phyloP scores from a whole-genome alignment of 495 filamentous ascomycete species.

The Bacidia rubella region DNA sequence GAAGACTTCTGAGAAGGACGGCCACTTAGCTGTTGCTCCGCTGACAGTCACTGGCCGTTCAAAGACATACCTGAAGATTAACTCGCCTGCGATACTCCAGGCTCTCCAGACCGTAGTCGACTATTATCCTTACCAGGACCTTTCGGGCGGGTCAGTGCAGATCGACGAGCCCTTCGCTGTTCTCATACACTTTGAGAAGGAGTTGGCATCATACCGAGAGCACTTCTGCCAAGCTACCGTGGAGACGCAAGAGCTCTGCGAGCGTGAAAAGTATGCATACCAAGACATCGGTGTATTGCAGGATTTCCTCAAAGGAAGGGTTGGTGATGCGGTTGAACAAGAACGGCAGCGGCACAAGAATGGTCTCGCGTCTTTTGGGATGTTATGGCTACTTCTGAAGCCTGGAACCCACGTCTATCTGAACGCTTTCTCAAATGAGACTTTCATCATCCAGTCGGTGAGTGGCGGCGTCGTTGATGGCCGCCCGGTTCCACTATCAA shows the following conservation, averaged over 20 bases:
- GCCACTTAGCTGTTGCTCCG: neutral
- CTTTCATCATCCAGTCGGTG: constrained; percentile 5
- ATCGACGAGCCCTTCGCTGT: constrained; percentile 17
- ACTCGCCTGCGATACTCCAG: neutral
- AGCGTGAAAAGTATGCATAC: constrained; percentile 12
- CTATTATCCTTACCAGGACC: constrained; percentile 15
- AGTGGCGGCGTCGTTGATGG: neutral
- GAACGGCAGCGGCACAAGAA: constrained; percentile 17
- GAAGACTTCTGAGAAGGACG: neutral
- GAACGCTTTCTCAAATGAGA: constrained; percentile 2
- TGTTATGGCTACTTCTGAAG: constrained; percentile 19
- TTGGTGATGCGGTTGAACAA: constrained; percentile 11
- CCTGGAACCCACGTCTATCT: constrained; percentile 16
- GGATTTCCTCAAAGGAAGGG: constrained; percentile 7
- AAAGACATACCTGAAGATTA: constrained; percentile 3
- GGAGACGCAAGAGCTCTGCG: constrained; percentile 1
- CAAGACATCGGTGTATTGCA: constrained; percentile 18
- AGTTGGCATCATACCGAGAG: constrained; percentile 15
- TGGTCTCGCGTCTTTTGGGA: constrained; percentile 17
- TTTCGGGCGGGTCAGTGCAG: constrained; percentile 11
- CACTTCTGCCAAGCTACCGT: constrained; percentile 10
- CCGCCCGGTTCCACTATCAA: neutral
- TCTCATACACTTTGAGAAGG: constrained; percentile 19
- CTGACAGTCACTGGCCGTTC: neutral
- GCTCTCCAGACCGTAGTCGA: constrained; percentile 11